phyloP scores from a whole-genome alignment of 2,329 filamentous ascomycete genomes.

The Ceratocystis harringtonii region DNA sequence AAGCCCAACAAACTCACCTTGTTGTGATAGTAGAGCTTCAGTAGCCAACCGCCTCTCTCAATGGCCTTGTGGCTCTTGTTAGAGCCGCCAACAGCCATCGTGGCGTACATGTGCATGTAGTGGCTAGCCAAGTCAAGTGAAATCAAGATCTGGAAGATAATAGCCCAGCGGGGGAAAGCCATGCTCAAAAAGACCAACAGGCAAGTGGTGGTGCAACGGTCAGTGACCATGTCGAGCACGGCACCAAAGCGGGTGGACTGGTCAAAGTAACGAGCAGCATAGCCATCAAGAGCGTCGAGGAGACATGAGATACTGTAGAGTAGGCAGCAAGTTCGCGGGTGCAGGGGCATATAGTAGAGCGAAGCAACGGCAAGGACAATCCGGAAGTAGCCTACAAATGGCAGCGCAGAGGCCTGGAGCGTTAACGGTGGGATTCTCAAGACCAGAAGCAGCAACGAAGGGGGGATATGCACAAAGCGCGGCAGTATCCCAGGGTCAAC shows the following conservation, averaged over 20 bases:
- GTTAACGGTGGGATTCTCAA: background rate
- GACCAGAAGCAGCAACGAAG: background rate
- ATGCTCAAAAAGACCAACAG: slow-evolving; percentile 87
- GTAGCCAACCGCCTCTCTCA: slow-evolving; percentile 70
- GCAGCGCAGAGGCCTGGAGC: background rate
- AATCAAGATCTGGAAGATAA: slow-evolving; percentile 88
- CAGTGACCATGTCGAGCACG: slow-evolving; percentile 97
- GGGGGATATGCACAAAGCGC: background rate
- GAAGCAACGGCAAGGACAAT: slow-evolving; percentile 75
- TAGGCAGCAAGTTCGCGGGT: slow-evolving; percentile 85
- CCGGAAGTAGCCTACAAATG: slow-evolving; percentile 50
- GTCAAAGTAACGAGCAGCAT: slow-evolving; percentile 64
- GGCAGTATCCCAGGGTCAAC: background rate
- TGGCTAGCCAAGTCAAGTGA: slow-evolving; percentile 87
- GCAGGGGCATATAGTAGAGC: slow-evolving; percentile 97
- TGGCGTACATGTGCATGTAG: slow-evolving; percentile 99
- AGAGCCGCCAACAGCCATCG: slow-evolving; percentile 69
- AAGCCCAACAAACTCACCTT: slow-evolving; percentile 47
- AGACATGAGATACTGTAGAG: slow-evolving; percentile 90
- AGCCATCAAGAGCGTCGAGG: slow-evolving; percentile 86
- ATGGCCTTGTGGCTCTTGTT: slow-evolving; percentile 85
- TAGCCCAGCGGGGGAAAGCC: slow-evolving; percentile 85
- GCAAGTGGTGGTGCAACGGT: slow-evolving; percentile 91
- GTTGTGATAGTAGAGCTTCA: slow-evolving; percentile 96
- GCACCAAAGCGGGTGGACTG: slow-evolving; percentile 93